Percentiles rank a stretch among this genome's conserved stretches.
phyloP scores from a whole-genome alignment of 139 green algal genomes.

The Chlorella sp. region DNA sequence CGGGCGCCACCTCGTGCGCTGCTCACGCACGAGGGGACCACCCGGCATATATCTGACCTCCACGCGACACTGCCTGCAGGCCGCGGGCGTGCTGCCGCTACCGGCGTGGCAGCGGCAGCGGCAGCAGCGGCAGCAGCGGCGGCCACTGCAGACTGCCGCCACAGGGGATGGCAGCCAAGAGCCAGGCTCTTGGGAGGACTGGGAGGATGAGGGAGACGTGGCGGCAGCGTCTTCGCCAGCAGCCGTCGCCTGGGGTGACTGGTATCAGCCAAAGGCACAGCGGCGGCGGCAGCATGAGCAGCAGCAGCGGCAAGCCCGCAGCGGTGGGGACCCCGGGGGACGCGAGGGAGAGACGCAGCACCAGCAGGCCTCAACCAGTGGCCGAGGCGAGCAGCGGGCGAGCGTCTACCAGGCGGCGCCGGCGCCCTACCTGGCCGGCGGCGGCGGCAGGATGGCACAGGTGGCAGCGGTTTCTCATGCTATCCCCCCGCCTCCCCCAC shows the following conservation, averaged over 20 bases:
- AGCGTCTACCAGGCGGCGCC: neutral
- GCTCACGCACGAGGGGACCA: neutral
- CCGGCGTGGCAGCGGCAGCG: neutral
- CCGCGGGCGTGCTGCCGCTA: slow-evolving; percentile 1
- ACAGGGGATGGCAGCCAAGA: neutral
- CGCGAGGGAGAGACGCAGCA: neutral
- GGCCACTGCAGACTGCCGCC: neutral
- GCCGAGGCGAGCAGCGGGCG: neutral
- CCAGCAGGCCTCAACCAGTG: neutral
- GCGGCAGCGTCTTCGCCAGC: neutral
- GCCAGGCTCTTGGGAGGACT: slow-evolving; percentile 22
- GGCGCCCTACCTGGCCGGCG: neutral
- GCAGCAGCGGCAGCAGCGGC: neutral
- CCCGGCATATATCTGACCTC: neutral
- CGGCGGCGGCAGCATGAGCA: slow-evolving; percentile 15
- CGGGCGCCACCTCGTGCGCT: neutral
- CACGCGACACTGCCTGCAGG: slow-evolving; percentile 3
- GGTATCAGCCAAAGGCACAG: neutral
- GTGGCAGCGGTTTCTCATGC: slow-evolving; percentile 1
- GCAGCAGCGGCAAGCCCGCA: neutral
- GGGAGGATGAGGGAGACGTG: slow-evolving; percentile 11
- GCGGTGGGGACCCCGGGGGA: neutral
- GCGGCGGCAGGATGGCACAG: neutral
- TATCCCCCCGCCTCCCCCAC: slow-evolving; percentile 16
- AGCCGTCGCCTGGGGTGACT: neutral